Conservation (phyloP, 352 stramenopile species). For the Phytophthora colocasiae region DNA sequence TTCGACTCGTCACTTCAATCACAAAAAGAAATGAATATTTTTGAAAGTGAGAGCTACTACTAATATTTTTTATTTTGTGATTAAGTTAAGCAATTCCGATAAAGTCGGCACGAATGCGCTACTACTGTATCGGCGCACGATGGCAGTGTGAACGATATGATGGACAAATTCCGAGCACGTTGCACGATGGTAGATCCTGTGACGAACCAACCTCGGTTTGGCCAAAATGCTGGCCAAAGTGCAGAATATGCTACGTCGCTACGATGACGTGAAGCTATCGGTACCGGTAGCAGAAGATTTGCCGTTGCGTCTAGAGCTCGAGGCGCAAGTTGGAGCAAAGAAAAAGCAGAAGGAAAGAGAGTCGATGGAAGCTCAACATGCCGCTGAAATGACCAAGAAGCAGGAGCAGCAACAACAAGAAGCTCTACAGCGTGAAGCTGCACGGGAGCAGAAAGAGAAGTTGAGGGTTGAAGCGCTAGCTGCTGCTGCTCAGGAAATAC, state of each 20-base stretch:
- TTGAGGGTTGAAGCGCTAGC: conserved; percentile 56
- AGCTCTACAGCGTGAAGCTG: conserved; percentile 15
- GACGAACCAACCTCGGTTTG: conserved; percentile 76
- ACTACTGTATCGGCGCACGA: too few relatives aligned
- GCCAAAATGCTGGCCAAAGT: conserved; percentile 81
- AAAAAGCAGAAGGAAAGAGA: conserved; percentile 16
- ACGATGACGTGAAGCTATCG: conserved; percentile 49
- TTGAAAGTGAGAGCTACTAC: too few relatives aligned
- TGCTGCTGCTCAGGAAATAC: conserved; percentile 60
- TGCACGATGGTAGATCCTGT: conserved; percentile 71
- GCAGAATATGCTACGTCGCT: conserved; percentile 55
- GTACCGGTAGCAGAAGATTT: conserved; percentile 36
- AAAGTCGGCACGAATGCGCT: too few relatives aligned
- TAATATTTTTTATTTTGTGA: too few relatives aligned
- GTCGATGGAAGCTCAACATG: conserved; percentile 21
- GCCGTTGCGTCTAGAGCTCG: conserved; percentile 33
- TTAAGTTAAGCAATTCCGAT: too few relatives aligned
- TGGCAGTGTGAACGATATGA: too few relatives aligned
- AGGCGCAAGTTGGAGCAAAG: conserved; percentile 31
- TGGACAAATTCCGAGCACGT: too few relatives aligned
- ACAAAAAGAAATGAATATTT: too few relatives aligned
- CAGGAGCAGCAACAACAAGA: conserved; percentile 36
- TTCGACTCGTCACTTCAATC: too few relatives aligned
- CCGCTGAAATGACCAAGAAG: conserved; percentile 19
- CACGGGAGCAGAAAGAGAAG: conserved; percentile 30